phyloP scores from a whole-genome alignment of 2,329 filamentous ascomycete genomes.

The Thelonectria olida region DNA sequence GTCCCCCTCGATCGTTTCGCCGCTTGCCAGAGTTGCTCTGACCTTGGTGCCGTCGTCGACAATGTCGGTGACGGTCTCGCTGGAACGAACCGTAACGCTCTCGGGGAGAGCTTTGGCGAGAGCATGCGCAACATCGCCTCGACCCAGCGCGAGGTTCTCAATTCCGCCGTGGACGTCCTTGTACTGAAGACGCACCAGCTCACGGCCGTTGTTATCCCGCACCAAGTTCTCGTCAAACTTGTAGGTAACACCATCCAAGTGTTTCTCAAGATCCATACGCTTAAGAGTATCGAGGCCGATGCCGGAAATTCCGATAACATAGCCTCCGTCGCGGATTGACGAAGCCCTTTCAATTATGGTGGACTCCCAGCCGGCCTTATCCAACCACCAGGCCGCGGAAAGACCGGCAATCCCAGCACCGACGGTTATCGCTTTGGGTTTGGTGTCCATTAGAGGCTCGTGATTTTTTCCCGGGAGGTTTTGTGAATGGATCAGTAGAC shows the following conservation, averaged over 20 bases:
- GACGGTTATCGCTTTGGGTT: constrained; percentile 47
- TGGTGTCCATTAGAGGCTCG: constrained; percentile 46
- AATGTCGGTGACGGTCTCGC: neutral
- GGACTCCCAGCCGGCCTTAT: constrained; percentile 6
- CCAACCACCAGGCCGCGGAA: constrained; percentile 7
- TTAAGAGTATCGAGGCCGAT: neutral
- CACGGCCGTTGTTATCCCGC: neutral
- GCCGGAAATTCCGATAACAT: neutral
- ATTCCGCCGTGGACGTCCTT: neutral
- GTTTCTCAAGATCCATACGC: neutral
- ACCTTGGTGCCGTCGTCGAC: constrained; percentile 4
- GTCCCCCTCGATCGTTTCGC: constrained; percentile 14
- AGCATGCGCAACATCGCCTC: neutral
- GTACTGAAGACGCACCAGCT: neutral
- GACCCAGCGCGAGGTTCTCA: neutral
- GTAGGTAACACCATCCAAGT: neutral
- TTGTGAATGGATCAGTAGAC: neutral
- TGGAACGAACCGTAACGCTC: neutral
- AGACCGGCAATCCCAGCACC: constrained; percentile 7
- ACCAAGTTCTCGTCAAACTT: neutral
- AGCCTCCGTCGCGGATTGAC: neutral
- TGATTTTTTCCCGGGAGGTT: too few species aligned
- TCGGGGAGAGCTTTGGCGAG: constrained; percentile 1
- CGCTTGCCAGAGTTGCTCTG: constrained; percentile 1
- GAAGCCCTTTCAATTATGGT: constrained; percentile 5